These are phyloP conservation scores for Cucumis hystrix DNA, from an alignment of 306 rosid species.

Conservation along the genomic window DNA sequence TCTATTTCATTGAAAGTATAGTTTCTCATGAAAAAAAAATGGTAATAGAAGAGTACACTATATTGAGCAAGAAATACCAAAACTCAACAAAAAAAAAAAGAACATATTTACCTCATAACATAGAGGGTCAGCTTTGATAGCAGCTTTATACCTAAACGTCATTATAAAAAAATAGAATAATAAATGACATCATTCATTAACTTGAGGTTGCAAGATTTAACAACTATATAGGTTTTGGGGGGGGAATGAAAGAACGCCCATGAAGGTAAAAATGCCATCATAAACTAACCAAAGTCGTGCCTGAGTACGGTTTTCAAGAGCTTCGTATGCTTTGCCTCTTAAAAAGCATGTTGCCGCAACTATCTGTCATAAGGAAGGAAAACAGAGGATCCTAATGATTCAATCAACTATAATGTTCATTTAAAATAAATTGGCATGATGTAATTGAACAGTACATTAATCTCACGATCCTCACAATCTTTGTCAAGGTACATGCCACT, in stretches of 20 bases:
- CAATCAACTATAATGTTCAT: background rate
- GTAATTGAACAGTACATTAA: slow-evolving; percentile 34
- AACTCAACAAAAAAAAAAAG: background rate
- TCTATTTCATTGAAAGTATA: too few relatives aligned
- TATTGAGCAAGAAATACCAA: background rate
- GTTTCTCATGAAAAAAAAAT: too few relatives aligned
- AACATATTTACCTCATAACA: slow-evolving; percentile 76
- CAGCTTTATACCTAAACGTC: slow-evolving; percentile 73
- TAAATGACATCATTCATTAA: background rate
- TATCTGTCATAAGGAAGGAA: slow-evolving; percentile 40
- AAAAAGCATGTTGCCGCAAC: slow-evolving; percentile 90
- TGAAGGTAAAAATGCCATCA: background rate
- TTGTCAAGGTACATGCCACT: slow-evolving; percentile 76
- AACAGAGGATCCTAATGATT: slow-evolving; percentile 4
- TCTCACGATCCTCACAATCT: slow-evolving; percentile 83
- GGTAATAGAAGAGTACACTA: background rate
- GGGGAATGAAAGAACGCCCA: background rate
- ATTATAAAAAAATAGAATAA: background rate
- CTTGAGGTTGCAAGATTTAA: background rate
- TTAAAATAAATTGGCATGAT: background rate
- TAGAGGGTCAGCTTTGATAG: slow-evolving; percentile 87
- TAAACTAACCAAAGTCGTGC: slow-evolving; percentile 73
- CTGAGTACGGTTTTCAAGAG: slow-evolving; percentile 80
- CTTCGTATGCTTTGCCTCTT: slow-evolving; percentile 87
- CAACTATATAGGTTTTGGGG: background rate